phyloP scores from a whole-genome alignment of 352 stramenopile genomes.

The Phytophthora podocarpi region DNA sequence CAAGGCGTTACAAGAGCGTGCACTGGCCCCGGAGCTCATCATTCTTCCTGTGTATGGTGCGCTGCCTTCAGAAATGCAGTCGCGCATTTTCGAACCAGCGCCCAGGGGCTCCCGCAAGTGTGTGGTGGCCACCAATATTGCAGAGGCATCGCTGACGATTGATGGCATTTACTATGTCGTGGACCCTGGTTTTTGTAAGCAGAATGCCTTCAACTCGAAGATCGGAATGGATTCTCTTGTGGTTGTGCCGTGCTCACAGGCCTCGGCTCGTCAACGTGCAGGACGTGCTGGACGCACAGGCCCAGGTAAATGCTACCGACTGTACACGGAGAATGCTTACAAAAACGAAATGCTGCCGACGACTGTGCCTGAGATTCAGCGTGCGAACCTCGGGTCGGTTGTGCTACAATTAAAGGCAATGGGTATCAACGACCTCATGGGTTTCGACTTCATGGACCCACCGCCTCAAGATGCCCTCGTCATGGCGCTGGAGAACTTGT shows the following conservation, averaged over 20 bases:
- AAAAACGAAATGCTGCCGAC: constrained; percentile 97
- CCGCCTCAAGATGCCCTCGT: constrained; percentile 97
- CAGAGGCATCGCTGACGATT: constrained; percentile 99
- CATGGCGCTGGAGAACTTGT: constrained; percentile 97
- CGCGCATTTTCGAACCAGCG: constrained; percentile 98
- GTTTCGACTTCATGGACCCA: constrained; percentile 99
- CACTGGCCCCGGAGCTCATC: constrained; percentile 97
- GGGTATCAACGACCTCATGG: constrained; percentile 99
- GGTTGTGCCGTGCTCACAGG: constrained; percentile 98
- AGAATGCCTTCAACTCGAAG: constrained; percentile 99
- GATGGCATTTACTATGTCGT: constrained; percentile 97
- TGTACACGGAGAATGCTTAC: constrained; percentile 99
- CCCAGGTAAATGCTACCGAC: constrained; percentile 98
- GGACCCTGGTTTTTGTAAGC: constrained; percentile 97
- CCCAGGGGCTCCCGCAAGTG: constrained; percentile 96
- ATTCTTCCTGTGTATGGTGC: constrained; percentile 98
- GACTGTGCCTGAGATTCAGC: constrained; percentile 99
- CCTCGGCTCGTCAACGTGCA: constrained; percentile 96
- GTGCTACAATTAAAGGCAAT: constrained; percentile 99
- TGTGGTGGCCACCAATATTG: constrained; percentile 99
- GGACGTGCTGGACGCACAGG: constrained; percentile 98
- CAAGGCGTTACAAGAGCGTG: constrained; percentile 93
- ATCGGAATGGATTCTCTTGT: constrained; percentile 99
- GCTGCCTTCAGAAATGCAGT: constrained; percentile 99
- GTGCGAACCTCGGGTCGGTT: constrained; percentile 98